Evolutionary conservation across 108 stramenopile species (phyloP), one percentile per base, ranked within the genome.

Genomic region (Cylindrotheca fusiformis): DNA sequence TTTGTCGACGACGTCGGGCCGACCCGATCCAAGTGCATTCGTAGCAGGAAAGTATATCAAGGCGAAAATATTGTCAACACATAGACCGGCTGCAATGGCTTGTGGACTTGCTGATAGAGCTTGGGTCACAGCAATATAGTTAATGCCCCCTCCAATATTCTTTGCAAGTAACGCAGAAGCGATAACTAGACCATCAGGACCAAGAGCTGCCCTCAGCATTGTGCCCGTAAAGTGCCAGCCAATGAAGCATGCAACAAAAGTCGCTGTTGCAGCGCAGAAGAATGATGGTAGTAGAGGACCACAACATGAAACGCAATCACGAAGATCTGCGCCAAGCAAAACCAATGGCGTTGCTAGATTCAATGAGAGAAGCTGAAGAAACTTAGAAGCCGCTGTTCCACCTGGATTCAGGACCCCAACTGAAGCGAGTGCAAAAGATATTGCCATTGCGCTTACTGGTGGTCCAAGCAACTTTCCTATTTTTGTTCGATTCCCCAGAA

Each of bases 71-170:
- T 92, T 92, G 58, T 92, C 91, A 20, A 74, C 65, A 29, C 73
- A 74, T 55, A 79, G 55, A 22, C 78, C 78, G 4, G 87, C 87
- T n/a, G 87, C 91, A 47, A 89, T 53, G 19, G 87, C 84, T 8
- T 81, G 63, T 6, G 85, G 71, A 52, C 78, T 70, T 4, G 80
- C 82, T 48, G 59, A 31, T 18, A 79, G 48, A 44, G 72, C 69
- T 28, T 79, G 52, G 52, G 80, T 84, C 2, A 92, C 91, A 5
- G 91, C 84, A 49, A 88, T 62, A 58, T 92, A 92, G 60, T 92
- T 92, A 59, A 92, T 85, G 10, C 91, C 91, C 2, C 91, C 91
- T 1, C 91, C 91, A 56, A 92, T 78, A 48, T 92, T 92, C 52
- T 92, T 92, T 52, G 91, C 85, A 68, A 92, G 28, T 4, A 92